phyloP scores from a whole-genome alignment of 495 filamentous ascomycete species.

The Lophium mytilinum region DNA sequence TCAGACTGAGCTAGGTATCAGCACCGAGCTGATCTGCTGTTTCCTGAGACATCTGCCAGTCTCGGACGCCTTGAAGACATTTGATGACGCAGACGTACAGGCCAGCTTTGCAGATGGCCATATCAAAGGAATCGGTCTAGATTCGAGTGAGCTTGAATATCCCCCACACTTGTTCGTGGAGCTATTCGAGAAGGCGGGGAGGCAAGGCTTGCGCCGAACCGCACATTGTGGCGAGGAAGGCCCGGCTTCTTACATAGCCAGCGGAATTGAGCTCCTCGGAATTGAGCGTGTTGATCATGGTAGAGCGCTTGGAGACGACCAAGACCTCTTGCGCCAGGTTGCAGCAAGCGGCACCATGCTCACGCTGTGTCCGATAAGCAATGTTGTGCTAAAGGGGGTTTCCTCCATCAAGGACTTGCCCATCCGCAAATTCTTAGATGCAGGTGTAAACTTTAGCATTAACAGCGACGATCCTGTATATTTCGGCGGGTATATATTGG shows the following conservation, averaged over 20 bases:
- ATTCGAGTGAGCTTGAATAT: conserved; percentile 54
- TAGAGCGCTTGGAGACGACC: conserved; percentile 55
- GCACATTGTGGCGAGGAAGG: conserved; percentile 74
- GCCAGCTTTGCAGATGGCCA: conserved; percentile 44
- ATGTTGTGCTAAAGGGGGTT: conserved; percentile 57
- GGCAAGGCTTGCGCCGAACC: conserved; percentile 48
- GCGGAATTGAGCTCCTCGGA: conserved; percentile 50
- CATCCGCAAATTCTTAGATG: conserved; percentile 55
- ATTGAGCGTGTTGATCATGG: conserved; percentile 66
- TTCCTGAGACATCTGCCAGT: conserved; percentile 62
- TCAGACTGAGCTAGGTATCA: conserved; percentile 53
- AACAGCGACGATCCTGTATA: conserved; percentile 64
- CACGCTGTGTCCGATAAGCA: conserved; percentile 66
- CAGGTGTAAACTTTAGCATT: conserved; percentile 41
- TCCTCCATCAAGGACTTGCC: conserved; percentile 50
- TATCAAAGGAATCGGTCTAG: conserved; percentile 58
- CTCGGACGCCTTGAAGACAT: conserved; percentile 41
- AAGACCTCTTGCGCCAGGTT: conserved; percentile 48
- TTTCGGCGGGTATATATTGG: conserved; percentile 68
- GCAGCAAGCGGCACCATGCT: conserved; percentile 49
- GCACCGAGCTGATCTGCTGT: conserved; percentile 56
- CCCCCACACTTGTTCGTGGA: conserved; percentile 57
- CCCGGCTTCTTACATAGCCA: conserved; percentile 55
- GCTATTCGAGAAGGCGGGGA: conserved; percentile 47
- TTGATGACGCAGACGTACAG: conserved; percentile 41